These are phyloP conservation scores for Xylaria scruposa DNA, from an alignment of 495 filamentous ascomycete genomes.

Conservation along the genomic window DNA sequence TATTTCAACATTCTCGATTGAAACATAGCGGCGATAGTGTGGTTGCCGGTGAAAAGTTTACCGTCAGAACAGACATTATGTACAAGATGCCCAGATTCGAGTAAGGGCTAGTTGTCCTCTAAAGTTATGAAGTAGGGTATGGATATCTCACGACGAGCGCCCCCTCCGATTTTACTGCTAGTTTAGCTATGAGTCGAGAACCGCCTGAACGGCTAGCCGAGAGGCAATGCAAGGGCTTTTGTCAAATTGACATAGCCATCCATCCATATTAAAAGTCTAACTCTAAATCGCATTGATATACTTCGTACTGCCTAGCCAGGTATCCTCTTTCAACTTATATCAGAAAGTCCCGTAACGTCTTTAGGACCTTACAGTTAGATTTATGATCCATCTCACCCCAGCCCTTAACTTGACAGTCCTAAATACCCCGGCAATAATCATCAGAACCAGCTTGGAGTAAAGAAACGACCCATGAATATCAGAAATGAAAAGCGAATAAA, in stretches of 20 bases:
- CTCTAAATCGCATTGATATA: background rate
- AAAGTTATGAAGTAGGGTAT: background rate
- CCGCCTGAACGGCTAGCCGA: background rate
- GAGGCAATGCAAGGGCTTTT: background rate
- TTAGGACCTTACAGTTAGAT: slow-evolving; percentile 50
- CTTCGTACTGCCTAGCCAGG: background rate
- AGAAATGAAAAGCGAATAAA: background rate
- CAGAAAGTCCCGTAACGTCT: slow-evolving; percentile 48
- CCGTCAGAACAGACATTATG: slow-evolving; percentile 81
- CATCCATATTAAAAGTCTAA: background rate
- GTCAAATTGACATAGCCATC: background rate
- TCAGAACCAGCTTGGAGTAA: background rate
- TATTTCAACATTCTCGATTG: slow-evolving; percentile 77
- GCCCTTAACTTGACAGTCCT: slow-evolving; percentile 51
- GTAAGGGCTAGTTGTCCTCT: background rate
- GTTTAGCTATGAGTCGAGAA: background rate
- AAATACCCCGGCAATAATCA: background rate
- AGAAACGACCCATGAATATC: background rate
- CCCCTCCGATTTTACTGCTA: background rate
- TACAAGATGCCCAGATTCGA: slow-evolving; percentile 47
- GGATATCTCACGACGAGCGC: background rate
- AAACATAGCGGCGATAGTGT: slow-evolving; percentile 80
- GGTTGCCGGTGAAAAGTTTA: slow-evolving; percentile 72
- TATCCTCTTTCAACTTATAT: background rate
- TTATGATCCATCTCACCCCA: slow-evolving; percentile 54